A percentile compares a stretch with the other conserved stretches of the same genome.
Conservation (phyloP, 176 grass and related monocot genomes). For the Coix lacrymajobi region DNA sequence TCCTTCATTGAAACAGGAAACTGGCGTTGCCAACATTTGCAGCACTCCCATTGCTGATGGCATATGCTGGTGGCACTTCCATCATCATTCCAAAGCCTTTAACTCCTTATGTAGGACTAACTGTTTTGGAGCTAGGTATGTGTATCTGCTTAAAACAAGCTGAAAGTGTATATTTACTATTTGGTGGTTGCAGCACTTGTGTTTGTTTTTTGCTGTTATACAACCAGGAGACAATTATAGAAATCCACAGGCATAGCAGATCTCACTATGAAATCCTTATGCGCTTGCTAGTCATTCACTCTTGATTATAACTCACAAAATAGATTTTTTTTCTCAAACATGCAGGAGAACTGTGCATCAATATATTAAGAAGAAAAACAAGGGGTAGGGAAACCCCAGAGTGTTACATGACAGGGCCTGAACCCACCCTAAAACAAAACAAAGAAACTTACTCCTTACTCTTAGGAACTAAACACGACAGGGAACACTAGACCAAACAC, state of each 20-base stretch:
- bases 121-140: constrained; percentile 91
- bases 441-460: too few relatives aligned
- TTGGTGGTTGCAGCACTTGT: neutral
- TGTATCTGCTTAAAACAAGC: neutral
- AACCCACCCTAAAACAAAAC: too few relatives aligned
- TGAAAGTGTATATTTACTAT: neutral
- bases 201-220: neutral
- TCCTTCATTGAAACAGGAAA: constrained; percentile 57
- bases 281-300: neutral
- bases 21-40: constrained; percentile 77
- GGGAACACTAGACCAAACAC: too few relatives aligned
- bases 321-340: too few relatives aligned
- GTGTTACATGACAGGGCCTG: too few relatives aligned
- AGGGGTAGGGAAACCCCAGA: too few relatives aligned
- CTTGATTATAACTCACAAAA: neutral
- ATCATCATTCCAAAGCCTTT: constrained; percentile 95
- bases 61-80: constrained; percentile 97
- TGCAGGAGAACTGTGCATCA: too few relatives aligned
- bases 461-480: too few relatives aligned
- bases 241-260: constrained; percentile 6
- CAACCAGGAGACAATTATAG: neutral
- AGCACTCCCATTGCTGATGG: constrained; percentile 91
- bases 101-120: constrained; percentile 65
- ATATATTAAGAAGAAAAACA: too few relatives aligned
- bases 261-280: neutral